These are phyloP conservation scores for Solidago caesia DNA, from an alignment of 129 eudicot genomes.

Conservation along the genomic window DNA sequence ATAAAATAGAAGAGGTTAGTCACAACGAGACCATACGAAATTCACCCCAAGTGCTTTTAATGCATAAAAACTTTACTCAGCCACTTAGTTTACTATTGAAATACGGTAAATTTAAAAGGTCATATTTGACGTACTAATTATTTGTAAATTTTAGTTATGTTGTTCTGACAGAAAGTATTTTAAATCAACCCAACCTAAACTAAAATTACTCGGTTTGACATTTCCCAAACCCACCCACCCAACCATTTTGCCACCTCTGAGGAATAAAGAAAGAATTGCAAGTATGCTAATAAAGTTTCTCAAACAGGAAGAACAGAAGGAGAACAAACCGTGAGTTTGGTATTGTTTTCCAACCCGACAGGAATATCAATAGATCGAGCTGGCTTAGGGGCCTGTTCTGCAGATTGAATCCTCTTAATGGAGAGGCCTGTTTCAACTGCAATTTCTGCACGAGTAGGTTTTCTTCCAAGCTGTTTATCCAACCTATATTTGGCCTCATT, in stretches of 20 bases:
- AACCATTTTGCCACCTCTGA: neutral
- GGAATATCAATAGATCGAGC: constrained; percentile 86
- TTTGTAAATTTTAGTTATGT: too few relatives aligned
- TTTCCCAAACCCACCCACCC: neutral
- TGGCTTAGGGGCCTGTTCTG: constrained; percentile 67
- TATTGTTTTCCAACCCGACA: constrained; percentile 52
- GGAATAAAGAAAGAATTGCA: neutral
- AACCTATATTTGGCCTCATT: constrained; percentile 66
- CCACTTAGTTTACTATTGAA: too few relatives aligned
- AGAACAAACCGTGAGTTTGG: constrained; percentile 73
- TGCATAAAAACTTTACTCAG: too few relatives aligned
- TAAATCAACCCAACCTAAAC: neutral
- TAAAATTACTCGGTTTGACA: neutral
- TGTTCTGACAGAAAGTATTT: neutral
- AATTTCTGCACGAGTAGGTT: constrained; percentile 66
- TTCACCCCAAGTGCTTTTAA: too few relatives aligned
- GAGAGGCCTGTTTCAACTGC: constrained; percentile 78
- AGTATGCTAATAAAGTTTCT: neutral
- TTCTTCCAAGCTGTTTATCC: constrained; percentile 59
- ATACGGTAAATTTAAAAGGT: too few relatives aligned
- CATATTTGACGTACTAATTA: too few relatives aligned
- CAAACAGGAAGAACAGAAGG: neutral
- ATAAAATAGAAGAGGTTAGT: too few relatives aligned
- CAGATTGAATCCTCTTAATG: constrained; percentile 69
- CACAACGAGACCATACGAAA: too few relatives aligned